Base-by-base conservation (phyloP, 1,284 basidiomycete species). In the Xerocomus alliaceus region DNA sequence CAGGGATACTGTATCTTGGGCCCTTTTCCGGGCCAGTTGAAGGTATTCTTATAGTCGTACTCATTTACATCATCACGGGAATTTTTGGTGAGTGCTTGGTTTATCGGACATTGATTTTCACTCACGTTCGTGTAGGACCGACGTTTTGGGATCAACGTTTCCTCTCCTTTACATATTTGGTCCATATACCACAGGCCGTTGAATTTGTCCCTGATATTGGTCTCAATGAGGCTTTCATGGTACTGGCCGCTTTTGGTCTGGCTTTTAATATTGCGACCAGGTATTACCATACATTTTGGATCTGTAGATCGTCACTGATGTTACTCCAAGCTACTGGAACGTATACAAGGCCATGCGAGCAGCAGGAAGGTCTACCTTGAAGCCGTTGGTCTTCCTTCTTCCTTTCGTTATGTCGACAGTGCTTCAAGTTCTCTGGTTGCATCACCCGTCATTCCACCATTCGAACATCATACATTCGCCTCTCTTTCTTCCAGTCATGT, bases 11-110 rank as follows among this genome's bases (percentile, higher is more conserved):
- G 9, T 97, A 89, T 79, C 87, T 97, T 20, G 94, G 94, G n/a
- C 87, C 90, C 31, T 98, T 97, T 78, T 97, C 94, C 12, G 97
- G 97, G 1, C 97, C 97, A 0, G 94, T 98, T 3, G 97, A 98
- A 77, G 97, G 97, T 12, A 98, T 99, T 69, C 79, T 99, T 52
- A 86, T 98, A 77, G 90, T 98, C 61, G 84, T 91, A 31, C 75
- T 71, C 15, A 87, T 98, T 61, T 98, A 92, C 78, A 68, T 89
- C 28, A 79, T 97, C 58, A 92, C 93, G 15, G 95, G 91, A 3
- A 72, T 89, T 48, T 87, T 81, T 66, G 93, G 93, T 88, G 65
- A 54, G 83, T 76, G 6, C 15, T 28, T 12, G 17, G 29, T 46
- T 34, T 24, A 20, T 46, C 13, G 28, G n/a, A 32, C 28, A 41